Conservation (phyloP, 768 basidiomycete species). For the Neoboletus brunneissimus region DNA sequence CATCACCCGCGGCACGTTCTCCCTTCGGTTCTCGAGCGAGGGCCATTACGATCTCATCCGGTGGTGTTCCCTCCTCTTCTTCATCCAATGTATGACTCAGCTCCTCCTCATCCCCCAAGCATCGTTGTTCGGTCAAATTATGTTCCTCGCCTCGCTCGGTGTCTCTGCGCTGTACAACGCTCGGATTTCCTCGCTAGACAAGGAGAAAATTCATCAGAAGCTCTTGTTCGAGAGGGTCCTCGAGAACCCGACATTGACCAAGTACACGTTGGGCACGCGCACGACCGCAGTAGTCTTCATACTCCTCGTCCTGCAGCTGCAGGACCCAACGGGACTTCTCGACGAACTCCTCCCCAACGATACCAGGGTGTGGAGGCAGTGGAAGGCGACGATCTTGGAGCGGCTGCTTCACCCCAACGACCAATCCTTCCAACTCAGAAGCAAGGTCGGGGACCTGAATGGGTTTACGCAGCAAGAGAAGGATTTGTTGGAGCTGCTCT, state of each 20-base stretch:
- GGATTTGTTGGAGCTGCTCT: constrained; percentile 9
- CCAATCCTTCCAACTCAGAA: neutral
- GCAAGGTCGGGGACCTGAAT: neutral
- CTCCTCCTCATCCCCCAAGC: constrained; percentile 31
- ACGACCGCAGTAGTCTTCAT: constrained; percentile 19
- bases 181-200: constrained; percentile 32
- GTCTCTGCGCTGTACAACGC: constrained; percentile 27
- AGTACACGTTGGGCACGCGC: constrained; percentile 15
- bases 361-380: constrained; percentile 19
- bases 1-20: constrained; percentile 28
- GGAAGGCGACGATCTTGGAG: constrained; percentile 17
- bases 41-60: constrained; percentile 13
- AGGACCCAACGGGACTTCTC: constrained; percentile 8
- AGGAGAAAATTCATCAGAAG: constrained; percentile 13
- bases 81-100: constrained; percentile 26
- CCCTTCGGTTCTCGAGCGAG: constrained; percentile 20
- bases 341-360: constrained; percentile 20
- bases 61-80: constrained; percentile 21
- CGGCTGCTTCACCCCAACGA: neutral
- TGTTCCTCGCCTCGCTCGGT: constrained; percentile 29
- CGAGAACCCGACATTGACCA: constrained; percentile 11
- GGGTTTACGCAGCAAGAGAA: constrained; percentile 10
- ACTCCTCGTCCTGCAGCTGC: constrained; percentile 9
- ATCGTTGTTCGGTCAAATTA: constrained; percentile 27
- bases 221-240: constrained; percentile 13